A percentile compares a stretch with the other conserved stretches of the same genome.
Conservation (phyloP, 768 basidiomycete species). For the Zangia roseola region DNA sequence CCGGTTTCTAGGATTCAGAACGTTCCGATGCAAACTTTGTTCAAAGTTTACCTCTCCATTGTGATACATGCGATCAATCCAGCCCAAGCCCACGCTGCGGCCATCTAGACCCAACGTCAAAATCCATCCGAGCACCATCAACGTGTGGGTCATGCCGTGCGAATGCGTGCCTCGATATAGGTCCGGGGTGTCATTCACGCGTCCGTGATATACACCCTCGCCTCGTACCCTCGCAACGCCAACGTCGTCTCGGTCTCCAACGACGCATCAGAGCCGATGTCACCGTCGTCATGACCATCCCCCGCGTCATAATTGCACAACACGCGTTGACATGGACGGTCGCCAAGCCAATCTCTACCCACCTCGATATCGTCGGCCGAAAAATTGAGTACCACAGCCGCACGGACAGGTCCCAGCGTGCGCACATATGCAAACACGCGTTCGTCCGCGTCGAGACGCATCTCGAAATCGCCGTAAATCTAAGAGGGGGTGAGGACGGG, state of each 20-base stretch:
- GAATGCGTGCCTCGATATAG: too few relatives aligned
- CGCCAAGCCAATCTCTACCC: neutral
- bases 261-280: neutral
- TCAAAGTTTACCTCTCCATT: too few relatives aligned
- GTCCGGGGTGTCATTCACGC: neutral
- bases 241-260: conserved; percentile 4
- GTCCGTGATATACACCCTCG: conserved; percentile 19
- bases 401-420: conserved; percentile 30
- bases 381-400: conserved; percentile 52
- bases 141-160: too few relatives aligned
- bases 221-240: conserved; percentile 29
- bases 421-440: conserved; percentile 57
- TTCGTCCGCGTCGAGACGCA: conserved; percentile 45
- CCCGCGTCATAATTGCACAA: conserved; percentile 26
- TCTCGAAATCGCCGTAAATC: conserved; percentile 57
- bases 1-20: too few relatives aligned
- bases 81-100: too few relatives aligned
- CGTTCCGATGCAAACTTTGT: too few relatives aligned
- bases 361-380: conserved; percentile 25
- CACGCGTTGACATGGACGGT: conserved; percentile 11
- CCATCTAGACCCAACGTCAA: too few relatives aligned
- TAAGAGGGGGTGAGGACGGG: too few relatives aligned
- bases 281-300: neutral
- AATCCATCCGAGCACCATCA: too few relatives aligned
- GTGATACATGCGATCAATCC: too few relatives aligned